These are phyloP conservation scores for Punctularia strigosozonata DNA, from an alignment of 768 basidiomycete species.

Conservation along the genomic window DNA sequence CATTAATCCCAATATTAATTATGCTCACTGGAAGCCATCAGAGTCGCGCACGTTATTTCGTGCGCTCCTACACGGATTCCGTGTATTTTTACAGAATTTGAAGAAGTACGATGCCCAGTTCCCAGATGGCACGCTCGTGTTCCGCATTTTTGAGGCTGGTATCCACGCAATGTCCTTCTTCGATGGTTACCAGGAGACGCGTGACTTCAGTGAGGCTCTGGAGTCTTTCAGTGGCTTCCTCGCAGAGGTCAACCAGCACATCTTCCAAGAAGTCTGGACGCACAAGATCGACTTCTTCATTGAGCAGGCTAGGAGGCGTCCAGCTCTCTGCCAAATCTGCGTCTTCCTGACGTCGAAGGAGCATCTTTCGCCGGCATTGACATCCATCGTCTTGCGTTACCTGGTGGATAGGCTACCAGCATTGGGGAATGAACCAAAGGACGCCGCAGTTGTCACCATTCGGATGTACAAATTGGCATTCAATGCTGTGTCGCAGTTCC, in stretches of 20 bases:
- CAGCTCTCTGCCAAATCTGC: slow-evolving; percentile 71
- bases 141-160: slow-evolving; percentile 77
- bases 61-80: slow-evolving; percentile 80
- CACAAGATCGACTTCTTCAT: slow-evolving; percentile 89
- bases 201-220: slow-evolving; percentile 65
- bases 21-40: slow-evolving; percentile 19
- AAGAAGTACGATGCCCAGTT: slow-evolving; percentile 70
- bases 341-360: slow-evolving; percentile 77
- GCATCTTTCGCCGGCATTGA: slow-evolving; percentile 61
- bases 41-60: slow-evolving; percentile 83
- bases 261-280: slow-evolving; percentile 95
- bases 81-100: slow-evolving; percentile 63
- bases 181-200: slow-evolving; percentile 56
- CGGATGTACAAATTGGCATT: slow-evolving; percentile 95
- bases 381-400: slow-evolving; percentile 82
- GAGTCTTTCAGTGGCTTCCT: slow-evolving; percentile 73
- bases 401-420: slow-evolving; percentile 71
- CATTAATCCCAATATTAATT: slow-evolving; percentile 2
- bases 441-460: slow-evolving; percentile 73
- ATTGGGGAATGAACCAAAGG: slow-evolving; percentile 78
- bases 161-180: slow-evolving; percentile 79
- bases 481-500: slow-evolving; percentile 65
- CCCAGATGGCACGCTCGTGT: slow-evolving; percentile 80
- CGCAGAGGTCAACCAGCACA: slow-evolving; percentile 75
- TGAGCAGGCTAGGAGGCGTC: slow-evolving; percentile 62